Percentiles rank a stretch among this genome's conserved stretches.
Evolutionary conservation across 2,329 filamentous ascomycete species (phyloP).

Genomic region (Fusarium veterinarium): DNA sequence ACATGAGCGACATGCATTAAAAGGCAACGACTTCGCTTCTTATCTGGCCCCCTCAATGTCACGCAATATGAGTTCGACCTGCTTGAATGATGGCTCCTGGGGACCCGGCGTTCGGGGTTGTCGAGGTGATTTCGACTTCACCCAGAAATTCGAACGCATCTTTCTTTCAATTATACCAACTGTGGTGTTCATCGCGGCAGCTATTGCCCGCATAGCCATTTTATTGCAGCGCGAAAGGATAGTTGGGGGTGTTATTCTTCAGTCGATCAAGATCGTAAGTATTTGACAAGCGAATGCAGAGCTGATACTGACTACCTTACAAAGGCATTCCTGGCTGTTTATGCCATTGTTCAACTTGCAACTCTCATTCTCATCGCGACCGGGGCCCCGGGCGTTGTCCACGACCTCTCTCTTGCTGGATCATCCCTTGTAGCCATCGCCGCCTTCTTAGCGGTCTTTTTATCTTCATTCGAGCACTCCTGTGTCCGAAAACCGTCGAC

Average conservation of each 20-base stretch:
- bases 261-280: constrained; percentile 48
- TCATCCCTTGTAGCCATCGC: constrained; percentile 43
- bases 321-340: constrained; percentile 43
- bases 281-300: background rate
- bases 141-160: constrained; percentile 60
- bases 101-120: constrained; percentile 60
- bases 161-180: constrained; percentile 59
- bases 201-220: constrained; percentile 48
- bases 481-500: constrained; percentile 55
- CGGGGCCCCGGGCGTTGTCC: constrained; percentile 20
- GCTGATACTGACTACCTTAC: background rate
- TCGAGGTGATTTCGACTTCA: constrained; percentile 63
- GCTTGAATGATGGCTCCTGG: constrained; percentile 53
- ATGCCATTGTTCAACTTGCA: constrained; percentile 47
- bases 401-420: constrained; percentile 45
- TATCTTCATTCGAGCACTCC: constrained; percentile 53
- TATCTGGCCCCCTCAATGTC: background rate
- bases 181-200: constrained; percentile 52
- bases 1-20: background rate
- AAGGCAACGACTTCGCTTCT: background rate
- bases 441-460: constrained; percentile 42
- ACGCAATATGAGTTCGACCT: constrained; percentile 34
- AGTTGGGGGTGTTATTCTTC: constrained; percentile 51
- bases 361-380: constrained; percentile 48
- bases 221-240: constrained; percentile 49